Base-by-base conservation (phyloP, 768 basidiomycete genomes). In the Favolaschia claudopus region DNA sequence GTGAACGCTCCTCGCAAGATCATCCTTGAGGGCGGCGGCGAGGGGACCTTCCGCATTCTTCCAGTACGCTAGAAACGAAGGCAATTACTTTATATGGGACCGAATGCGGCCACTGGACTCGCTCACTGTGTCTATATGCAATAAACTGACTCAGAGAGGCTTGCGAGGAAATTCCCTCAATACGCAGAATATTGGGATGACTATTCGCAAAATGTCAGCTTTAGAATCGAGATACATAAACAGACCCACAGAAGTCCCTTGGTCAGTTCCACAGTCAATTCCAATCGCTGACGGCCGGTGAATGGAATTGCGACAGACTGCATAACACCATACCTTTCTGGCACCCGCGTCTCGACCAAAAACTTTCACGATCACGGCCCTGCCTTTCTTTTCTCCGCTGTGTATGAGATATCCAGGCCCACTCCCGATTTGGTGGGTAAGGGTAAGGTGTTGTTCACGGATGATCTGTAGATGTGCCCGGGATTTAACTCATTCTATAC, bases 341-440 rank as follows among this genome's bases (percentile, higher is more conserved):
- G 15, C 38, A 24, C 25, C 40, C 5, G 36, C 19, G 5, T 28
- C 49, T 13, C 25, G 17, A 24, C 32, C 40, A 31, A 51, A 40
- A 22, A 51, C 49, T 24, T 51, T 51, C 7, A 51, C 37, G 15
- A 51, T 39, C 4, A 51, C 38, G 20, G 49, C 49, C n/a, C 29
- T 15, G 24, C 36, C 27, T 15, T 44, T 53, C 29, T 8, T 42
- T 31, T 33, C 10, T 2, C 39, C 51, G 12, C 31, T n/a, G 17
- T 53, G 37, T 10, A 39, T 27, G 38, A 29, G 22, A 22, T 51
- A 40, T 12, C 49, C 49, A 5, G 36, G 49, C 8, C 49, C 49
- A 9, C 37, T 9, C 27, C 49, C 38, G 10, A 51, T 28, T 17
- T 51, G 27, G 17, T 22, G 17, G 14, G n/a, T 51, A 14, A 51